phyloP scores from a whole-genome alignment of 805 yeast genomes.

The Saccharomyces mikatae region DNA sequence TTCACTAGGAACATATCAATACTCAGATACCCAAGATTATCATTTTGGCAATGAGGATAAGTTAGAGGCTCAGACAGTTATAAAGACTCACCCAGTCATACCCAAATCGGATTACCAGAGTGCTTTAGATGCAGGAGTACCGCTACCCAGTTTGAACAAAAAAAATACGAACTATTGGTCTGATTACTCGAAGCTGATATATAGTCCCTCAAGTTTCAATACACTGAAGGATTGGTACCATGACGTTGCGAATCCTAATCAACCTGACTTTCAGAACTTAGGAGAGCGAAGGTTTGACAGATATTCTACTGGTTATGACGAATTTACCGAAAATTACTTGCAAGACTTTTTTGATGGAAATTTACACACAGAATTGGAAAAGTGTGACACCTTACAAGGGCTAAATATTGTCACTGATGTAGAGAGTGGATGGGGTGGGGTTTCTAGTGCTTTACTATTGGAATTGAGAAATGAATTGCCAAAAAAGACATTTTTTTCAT shows the following conservation, averaged over 20 bases:
- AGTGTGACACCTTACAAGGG: slow-evolving; percentile 68
- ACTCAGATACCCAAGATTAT: slow-evolving; percentile 27
- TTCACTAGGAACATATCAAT: slow-evolving; percentile 48
- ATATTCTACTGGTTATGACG: slow-evolving; percentile 52
- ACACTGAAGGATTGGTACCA: slow-evolving; percentile 53
- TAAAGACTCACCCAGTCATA: slow-evolving; percentile 31
- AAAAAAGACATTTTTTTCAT: slow-evolving; percentile 38
- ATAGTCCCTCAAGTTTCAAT: slow-evolving; percentile 52
- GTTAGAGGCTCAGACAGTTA: slow-evolving; percentile 8
- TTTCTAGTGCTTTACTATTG: slow-evolving; percentile 43
- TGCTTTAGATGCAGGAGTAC: slow-evolving; percentile 45
- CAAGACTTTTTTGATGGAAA: slow-evolving; percentile 49
- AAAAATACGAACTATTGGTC: slow-evolving; percentile 63
- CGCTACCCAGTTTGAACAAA: slow-evolving; percentile 30
- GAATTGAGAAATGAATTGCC: slow-evolving; percentile 62
- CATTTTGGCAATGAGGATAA: slow-evolving; percentile 7
- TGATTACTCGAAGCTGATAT: slow-evolving; percentile 62
- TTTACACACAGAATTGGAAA: slow-evolving; percentile 59
- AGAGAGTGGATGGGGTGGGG: slow-evolving; percentile 83
- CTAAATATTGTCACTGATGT: slow-evolving; percentile 60
- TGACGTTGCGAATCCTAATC: slow-evolving; percentile 20
- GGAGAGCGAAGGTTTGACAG: slow-evolving; percentile 33
- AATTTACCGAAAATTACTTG: slow-evolving; percentile 37
- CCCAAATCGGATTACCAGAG: slow-evolving; percentile 53
- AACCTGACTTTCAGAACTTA: slow-evolving; percentile 24